These are phyloP conservation scores for Pichia cephalocereana DNA, from an alignment of 805 yeast species.

Conservation along the genomic window DNA sequence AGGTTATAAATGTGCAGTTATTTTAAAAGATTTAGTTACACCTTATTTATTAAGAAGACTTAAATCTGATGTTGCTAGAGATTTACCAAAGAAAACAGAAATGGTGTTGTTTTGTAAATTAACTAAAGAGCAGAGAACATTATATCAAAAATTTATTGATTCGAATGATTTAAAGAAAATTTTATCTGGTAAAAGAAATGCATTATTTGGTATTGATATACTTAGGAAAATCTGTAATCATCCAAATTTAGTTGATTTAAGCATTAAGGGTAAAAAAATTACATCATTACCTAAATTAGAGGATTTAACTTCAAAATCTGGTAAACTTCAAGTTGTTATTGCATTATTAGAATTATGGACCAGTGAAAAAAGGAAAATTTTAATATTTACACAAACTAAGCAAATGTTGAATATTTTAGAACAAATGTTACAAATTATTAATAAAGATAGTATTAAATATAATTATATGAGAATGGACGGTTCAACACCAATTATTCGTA, in stretches of 20 bases:
- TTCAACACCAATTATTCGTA: constrained; percentile 62
- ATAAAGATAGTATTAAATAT: constrained; percentile 20
- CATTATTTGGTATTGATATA: constrained; percentile 82
- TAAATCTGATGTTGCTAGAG: constrained; percentile 91
- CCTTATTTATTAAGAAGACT: constrained; percentile 84
- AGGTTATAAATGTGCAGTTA: constrained; percentile 92
- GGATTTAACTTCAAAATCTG: constrained; percentile 44
- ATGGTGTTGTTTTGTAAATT: constrained; percentile 88
- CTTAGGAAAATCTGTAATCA: constrained; percentile 91
- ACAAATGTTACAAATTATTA: constrained; percentile 41
- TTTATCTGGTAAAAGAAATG: constrained; percentile 66
- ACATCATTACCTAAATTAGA: constrained; percentile 20
- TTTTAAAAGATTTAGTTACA: constrained; percentile 75
- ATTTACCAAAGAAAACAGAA: constrained; percentile 85
- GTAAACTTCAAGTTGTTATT: constrained; percentile 84
- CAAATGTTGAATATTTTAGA: constrained; percentile 91
- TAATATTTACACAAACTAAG: constrained; percentile 85
- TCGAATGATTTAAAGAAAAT: constrained; percentile 71
- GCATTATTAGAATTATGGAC: constrained; percentile 71
- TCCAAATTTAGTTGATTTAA: constrained; percentile 68
- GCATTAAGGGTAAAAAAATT: constrained; percentile 21
- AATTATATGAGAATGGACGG: constrained; percentile 89
- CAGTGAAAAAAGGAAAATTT: constrained; percentile 63
- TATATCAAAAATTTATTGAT: constrained; percentile 65
- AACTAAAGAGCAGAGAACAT: constrained; percentile 63